Percentiles rank a stretch among this genome's conserved stretches.
These are phyloP conservation scores for Poteriospumella lacustris DNA, from an alignment of 108 stramenopile genomes.

Conservation along the genomic window DNA sequence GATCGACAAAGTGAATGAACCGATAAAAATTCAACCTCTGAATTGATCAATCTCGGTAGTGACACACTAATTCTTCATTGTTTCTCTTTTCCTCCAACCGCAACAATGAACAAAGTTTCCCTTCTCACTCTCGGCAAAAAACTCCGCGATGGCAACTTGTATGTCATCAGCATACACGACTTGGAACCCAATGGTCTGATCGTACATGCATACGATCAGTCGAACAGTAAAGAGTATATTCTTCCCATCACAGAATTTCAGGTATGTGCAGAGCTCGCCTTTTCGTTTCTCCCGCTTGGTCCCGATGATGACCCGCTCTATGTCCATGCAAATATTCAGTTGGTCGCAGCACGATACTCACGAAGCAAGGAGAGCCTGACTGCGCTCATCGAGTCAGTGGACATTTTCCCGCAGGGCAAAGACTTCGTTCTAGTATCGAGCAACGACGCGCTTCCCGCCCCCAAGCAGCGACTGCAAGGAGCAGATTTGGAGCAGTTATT, in stretches of 20 bases:
- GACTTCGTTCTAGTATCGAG: not conserved
- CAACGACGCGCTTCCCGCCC: not conserved
- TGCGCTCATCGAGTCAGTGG: not conserved
- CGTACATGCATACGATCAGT: slow-evolving; percentile 20
- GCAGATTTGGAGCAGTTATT: not conserved
- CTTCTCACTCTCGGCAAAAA: slow-evolving; percentile 15
- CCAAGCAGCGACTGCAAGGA: not conserved
- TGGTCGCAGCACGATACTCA: not conserved
- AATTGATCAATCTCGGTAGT: too few species aligned
- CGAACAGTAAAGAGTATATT: slow-evolving; percentile 24
- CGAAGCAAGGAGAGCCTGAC: not conserved
- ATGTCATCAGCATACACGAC: slow-evolving; percentile 9
- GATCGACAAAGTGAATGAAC: too few species aligned
- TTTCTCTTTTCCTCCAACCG: too few species aligned
- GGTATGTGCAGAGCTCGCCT: too few species aligned
- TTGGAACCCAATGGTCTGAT: slow-evolving; percentile 21
- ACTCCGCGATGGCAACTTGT: slow-evolving; percentile 10
- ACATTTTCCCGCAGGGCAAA: slow-evolving; percentile 6
- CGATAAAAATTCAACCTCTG: too few species aligned
- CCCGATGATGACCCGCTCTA: too few species aligned
- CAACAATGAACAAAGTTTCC: slow-evolving; percentile 25
- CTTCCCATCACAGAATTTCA: slow-evolving; percentile 13
- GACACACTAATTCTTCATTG: too few species aligned
- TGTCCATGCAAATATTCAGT: slow-evolving; percentile 2
- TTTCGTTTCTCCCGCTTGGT: too few species aligned